Conservation (phyloP, 805 yeast genomes). For the Groenewaldozyma salmanticensis region DNA sequence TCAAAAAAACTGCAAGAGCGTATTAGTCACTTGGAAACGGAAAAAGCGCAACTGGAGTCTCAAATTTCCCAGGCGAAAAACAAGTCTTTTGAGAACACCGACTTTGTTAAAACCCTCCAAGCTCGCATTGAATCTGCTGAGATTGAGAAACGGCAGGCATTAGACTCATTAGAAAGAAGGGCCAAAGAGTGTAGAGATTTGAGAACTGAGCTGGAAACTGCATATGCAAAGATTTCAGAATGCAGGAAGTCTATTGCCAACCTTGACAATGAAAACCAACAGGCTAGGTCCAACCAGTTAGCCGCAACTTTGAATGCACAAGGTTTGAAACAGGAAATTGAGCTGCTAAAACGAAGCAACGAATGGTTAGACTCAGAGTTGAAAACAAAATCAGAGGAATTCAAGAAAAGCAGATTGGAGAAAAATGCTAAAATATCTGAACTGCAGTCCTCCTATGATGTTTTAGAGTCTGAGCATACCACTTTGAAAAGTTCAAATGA, state of each 20-base stretch:
- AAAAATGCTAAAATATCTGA: conserved; percentile 25
- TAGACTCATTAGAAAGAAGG: conserved; percentile 24
- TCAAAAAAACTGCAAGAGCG: conserved; percentile 30
- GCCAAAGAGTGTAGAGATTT: conserved; percentile 23
- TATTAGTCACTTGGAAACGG: conserved; percentile 29
- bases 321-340: conserved; percentile 34
- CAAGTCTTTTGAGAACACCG: conserved; percentile 5
- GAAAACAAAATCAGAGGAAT: conserved; percentile 25
- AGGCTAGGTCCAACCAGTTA: conserved; percentile 22
- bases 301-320: conserved; percentile 29
- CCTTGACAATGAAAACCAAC: conserved; percentile 30
- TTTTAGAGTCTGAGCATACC: conserved; percentile 25
- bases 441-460: conserved; percentile 30
- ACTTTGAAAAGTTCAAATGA: conserved; percentile 24
- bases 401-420: conserved; percentile 24
- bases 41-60: conserved; percentile 31
- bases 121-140: conserved; percentile 14
- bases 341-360: conserved; percentile 32
- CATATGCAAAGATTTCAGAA: conserved; percentile 29
- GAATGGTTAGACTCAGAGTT: conserved; percentile 35
- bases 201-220: conserved; percentile 31
- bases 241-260: conserved; percentile 35
- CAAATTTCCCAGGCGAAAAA: conserved; percentile 22
- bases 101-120: conserved; percentile 10
- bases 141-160: conserved; percentile 20